phyloP scores from a whole-genome alignment of 768 basidiomycete species.

The Tylopilus sp. region DNA sequence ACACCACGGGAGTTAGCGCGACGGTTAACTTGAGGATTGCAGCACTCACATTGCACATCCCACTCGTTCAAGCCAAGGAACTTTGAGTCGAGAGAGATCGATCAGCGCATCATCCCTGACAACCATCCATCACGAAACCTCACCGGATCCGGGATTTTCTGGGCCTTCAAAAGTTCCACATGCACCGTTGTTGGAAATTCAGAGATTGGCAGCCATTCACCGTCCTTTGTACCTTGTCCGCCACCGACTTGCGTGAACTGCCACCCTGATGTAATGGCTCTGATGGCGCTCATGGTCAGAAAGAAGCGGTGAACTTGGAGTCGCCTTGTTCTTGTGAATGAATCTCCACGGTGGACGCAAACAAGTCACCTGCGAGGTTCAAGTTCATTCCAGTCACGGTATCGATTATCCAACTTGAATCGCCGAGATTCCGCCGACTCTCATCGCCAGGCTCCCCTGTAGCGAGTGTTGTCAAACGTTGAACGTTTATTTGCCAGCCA shows the following conservation, averaged over 20 bases:
- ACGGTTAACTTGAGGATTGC: not conserved
- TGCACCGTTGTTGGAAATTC: constrained; percentile 84
- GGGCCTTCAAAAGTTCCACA: constrained; percentile 71
- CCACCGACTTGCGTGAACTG: constrained; percentile 65
- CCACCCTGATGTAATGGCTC: constrained; percentile 49
- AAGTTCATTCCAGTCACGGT: not conserved
- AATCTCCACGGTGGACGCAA: not conserved
- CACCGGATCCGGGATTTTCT: constrained; percentile 82
- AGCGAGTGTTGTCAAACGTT: too few relatives aligned
- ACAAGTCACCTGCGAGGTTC: not conserved
- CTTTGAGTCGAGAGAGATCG: constrained; percentile 33
- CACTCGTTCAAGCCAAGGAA: constrained; percentile 79
- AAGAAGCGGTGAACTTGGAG: not conserved
- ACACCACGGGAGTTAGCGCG: not conserved
- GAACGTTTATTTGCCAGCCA: too few relatives aligned
- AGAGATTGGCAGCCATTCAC: constrained; percentile 63
- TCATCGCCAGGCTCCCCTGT: too few relatives aligned
- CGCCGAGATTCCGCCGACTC: too few relatives aligned
- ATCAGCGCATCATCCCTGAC: constrained; percentile 6
- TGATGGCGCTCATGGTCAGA: constrained; percentile 20
- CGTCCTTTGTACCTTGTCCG: constrained; percentile 52
- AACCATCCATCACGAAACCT: constrained; percentile 24
- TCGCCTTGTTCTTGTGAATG: too few relatives aligned
- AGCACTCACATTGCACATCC: constrained; percentile 79
- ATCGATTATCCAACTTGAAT: too few relatives aligned